Base-by-base conservation (phyloP, 139 green algal species). In the Chlamydomonas urium region DNA sequence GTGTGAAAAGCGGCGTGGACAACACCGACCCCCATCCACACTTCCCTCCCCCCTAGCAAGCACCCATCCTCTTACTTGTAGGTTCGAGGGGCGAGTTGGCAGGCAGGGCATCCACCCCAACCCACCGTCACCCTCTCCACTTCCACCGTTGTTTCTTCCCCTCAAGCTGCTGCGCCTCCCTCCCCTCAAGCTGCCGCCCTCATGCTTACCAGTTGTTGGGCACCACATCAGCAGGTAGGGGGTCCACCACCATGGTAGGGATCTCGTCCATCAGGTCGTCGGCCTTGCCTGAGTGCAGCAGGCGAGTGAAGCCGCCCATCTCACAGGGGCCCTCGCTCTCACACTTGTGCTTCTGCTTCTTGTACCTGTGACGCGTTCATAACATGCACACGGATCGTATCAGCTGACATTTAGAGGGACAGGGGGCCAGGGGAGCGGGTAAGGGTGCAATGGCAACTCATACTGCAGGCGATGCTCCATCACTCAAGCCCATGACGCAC, bases 221-320 rank as follows among this genome's bases (percentile, higher is more conserved):
- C 48, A 89, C 87, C 69, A 88, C 87, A 59, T 65, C 50, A 45
- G 81, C 56, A 2, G 91, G 91, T 59, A 97, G 80, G 26, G 91
- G 88, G 36, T 97, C 75, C 10, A 90, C 94, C 48, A 99, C 87
- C 67, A 94, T 88, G 8, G 95, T 98, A 26, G 95, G 95, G 14
- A 99, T 94, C 65, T 80, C 74, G 57, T 94, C 86, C 88, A 99
- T 96, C 19, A 98, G 83, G 32, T 98, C 88, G 69, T 99, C 95
- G 4, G 63, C 63, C 26, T 71, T 56, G 0, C 94, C 95, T 6
- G 83, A 92, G 86, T 98, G 94, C 78, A 98, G 85, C 53, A 98
- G 69, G 6, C 95, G 87, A 10, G 95, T 99, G 82, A 96, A 99
- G 35, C 89, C 92, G 61, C 72, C 75, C 83, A 83, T 86, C 58